Evolutionary conservation across 2,329 filamentous ascomycete species (phyloP).

Genomic region (Talaromyces sp.): DNA sequence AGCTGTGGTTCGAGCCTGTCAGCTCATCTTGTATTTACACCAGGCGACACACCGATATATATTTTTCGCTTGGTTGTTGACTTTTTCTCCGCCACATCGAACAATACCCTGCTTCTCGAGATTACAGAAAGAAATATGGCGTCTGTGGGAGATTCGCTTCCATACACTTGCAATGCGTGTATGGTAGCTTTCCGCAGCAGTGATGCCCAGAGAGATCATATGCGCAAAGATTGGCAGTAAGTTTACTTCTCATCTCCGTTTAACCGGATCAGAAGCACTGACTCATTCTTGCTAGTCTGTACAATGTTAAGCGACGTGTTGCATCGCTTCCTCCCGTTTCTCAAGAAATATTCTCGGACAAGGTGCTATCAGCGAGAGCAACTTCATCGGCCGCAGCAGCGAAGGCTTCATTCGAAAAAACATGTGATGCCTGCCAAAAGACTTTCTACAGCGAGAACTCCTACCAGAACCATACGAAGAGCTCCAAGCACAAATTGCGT

Average conservation of each 20-base stretch:
- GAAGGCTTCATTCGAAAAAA: slow-evolving; percentile 81
- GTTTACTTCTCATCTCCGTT: slow-evolving; percentile 33
- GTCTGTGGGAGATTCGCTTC: slow-evolving; percentile 52
- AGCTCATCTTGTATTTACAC: neutral
- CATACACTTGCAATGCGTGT: slow-evolving; percentile 97
- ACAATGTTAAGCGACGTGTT: slow-evolving; percentile 93
- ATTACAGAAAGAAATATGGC: slow-evolving; percentile 14
- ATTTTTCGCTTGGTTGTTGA: neutral
- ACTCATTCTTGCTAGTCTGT: slow-evolving; percentile 51
- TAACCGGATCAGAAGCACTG: neutral
- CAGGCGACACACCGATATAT: neutral
- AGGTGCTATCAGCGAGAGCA: slow-evolving; percentile 87
- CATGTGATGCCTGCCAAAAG: slow-evolving; percentile 78
- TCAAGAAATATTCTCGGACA: slow-evolving; percentile 90
- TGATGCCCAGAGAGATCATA: slow-evolving; percentile 88
- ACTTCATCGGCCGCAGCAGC: slow-evolving; percentile 77
- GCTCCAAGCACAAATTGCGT: slow-evolving; percentile 79
- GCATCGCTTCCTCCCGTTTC: slow-evolving; percentile 85
- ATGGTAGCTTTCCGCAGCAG: slow-evolving; percentile 93
- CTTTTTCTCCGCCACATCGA: neutral
- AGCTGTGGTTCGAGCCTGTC: neutral
- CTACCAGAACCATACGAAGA: slow-evolving; percentile 85
- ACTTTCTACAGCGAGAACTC: slow-evolving; percentile 97
- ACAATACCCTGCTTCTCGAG: slow-evolving; percentile 3
- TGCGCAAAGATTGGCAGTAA: slow-evolving; percentile 99